phyloP scores from a whole-genome alignment of 352 stramenopile genomes.

The Thraustochytrium sp. region DNA sequence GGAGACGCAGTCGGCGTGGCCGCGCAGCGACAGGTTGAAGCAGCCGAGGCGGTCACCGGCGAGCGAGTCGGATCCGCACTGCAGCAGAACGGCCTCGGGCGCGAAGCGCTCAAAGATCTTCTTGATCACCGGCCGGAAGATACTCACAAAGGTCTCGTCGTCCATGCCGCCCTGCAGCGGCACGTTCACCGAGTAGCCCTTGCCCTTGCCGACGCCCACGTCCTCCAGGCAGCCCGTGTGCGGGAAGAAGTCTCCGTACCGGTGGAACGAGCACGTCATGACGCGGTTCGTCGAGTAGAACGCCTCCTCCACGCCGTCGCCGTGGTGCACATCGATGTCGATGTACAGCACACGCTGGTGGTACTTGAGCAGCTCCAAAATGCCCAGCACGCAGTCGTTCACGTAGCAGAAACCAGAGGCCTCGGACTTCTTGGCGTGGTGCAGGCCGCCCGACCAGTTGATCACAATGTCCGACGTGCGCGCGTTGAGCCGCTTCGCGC shows the following conservation, averaged over 20 bases:
- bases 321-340: slow-evolving; percentile 99
- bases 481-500: slow-evolving; percentile 81
- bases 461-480: slow-evolving; percentile 93
- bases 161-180: slow-evolving; percentile 96
- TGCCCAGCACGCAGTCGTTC: slow-evolving; percentile 97
- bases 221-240: slow-evolving; percentile 79
- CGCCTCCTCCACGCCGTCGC: slow-evolving; percentile 96
- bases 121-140: slow-evolving; percentile 77
- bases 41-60: slow-evolving; percentile 93
- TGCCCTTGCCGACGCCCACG: slow-evolving; percentile 76
- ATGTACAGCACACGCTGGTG: slow-evolving; percentile 92
- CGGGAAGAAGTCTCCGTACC: slow-evolving; percentile 99
- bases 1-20: slow-evolving; percentile 51
- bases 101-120: slow-evolving; percentile 94
- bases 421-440: slow-evolving; percentile 98
- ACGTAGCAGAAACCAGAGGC: slow-evolving; percentile 98
- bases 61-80: slow-evolving; percentile 97
- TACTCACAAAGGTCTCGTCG: slow-evolving; percentile 84
- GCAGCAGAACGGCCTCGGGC: slow-evolving; percentile 91
- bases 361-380: slow-evolving; percentile 94
- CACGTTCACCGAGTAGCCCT: slow-evolving; percentile 98
- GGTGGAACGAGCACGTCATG: slow-evolving; percentile 97
- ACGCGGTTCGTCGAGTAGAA: slow-evolving; percentile 99
- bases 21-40: slow-evolving; percentile 96
- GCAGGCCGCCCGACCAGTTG: slow-evolving; percentile 96